Evolutionary conservation across 2,329 filamentous ascomycete genomes (phyloP).

Genomic region (Zasmidium angulare): DNA sequence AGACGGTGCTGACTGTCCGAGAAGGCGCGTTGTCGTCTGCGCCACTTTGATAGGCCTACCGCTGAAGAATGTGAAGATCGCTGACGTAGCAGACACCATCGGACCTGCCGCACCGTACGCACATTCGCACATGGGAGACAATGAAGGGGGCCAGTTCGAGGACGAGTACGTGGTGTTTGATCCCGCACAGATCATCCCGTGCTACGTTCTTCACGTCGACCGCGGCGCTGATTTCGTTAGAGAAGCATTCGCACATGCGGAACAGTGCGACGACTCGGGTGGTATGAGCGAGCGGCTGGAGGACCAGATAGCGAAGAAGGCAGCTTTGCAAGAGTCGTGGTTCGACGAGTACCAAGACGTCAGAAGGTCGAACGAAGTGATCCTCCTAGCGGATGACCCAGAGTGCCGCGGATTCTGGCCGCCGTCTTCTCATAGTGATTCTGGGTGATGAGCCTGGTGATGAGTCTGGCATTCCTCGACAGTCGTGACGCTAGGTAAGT

Average conservation of each 20-base stretch:
- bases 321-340: slow-evolving; percentile 5
- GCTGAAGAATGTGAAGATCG: neutral
- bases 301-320: neutral
- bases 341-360: slow-evolving; percentile 22
- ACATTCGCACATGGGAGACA: neutral
- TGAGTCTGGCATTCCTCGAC: too few species aligned
- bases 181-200: neutral
- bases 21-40: neutral
- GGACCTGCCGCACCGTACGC: neutral
- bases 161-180: neutral
- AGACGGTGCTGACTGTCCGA: neutral
- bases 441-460: too few species aligned
- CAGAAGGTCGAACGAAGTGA: slow-evolving; percentile 9
- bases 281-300: neutral
- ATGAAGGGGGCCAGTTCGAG: too few species aligned
- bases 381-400: too few species aligned
- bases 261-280: neutral
- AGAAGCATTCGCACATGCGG: neutral
- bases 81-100: neutral
- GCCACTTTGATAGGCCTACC: neutral
- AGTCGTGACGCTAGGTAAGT: too few species aligned
- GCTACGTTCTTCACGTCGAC: neutral
- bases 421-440: too few species aligned
- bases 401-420: too few species aligned
- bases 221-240: neutral